Conservation (phyloP, 768 basidiomycete species). For the Trametes cinnabarina region DNA sequence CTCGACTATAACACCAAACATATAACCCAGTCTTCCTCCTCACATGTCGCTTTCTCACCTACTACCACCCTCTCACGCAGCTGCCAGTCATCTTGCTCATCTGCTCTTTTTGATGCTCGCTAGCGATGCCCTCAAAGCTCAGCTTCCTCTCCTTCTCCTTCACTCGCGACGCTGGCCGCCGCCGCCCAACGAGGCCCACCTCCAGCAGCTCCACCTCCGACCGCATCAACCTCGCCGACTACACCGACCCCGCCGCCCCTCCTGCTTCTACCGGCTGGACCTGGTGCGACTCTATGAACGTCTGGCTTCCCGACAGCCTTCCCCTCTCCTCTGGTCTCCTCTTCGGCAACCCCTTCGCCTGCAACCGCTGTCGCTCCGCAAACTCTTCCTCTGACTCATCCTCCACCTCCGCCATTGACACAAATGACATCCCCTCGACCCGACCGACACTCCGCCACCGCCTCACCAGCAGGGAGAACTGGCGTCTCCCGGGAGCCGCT, state of each 20-base stretch:
- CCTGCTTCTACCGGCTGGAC: conserved; percentile 5
- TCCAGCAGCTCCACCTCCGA: neutral
- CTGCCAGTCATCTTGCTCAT: neutral
- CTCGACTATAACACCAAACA: neutral
- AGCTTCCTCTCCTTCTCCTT: neutral
- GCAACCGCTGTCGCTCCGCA: neutral
- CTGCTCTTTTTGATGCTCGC: neutral
- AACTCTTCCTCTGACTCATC: no score
- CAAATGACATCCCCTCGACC: neutral
- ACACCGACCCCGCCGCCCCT: neutral
- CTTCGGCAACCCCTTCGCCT: neutral
- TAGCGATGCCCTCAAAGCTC: neutral
- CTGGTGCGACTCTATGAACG: conserved; percentile 14
- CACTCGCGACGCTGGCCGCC: conserved; percentile 4
- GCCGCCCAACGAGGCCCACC: neutral
- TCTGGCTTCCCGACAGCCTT: conserved; percentile 11
- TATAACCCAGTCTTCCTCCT: neutral
- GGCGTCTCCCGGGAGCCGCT: neutral
- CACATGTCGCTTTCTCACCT: neutral
- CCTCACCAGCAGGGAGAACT: neutral
- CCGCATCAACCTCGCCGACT: conserved; percentile 1
- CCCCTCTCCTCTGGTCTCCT: conserved; percentile 1
- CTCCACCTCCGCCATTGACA: no score
- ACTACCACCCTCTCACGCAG: neutral
- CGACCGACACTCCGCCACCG: neutral